A percentile compares a stretch with the other conserved stretches of the same genome.
Evolutionary conservation across 148 eudicot genomes (phyloP).

Genomic region (Arbutus unedo): DNA sequence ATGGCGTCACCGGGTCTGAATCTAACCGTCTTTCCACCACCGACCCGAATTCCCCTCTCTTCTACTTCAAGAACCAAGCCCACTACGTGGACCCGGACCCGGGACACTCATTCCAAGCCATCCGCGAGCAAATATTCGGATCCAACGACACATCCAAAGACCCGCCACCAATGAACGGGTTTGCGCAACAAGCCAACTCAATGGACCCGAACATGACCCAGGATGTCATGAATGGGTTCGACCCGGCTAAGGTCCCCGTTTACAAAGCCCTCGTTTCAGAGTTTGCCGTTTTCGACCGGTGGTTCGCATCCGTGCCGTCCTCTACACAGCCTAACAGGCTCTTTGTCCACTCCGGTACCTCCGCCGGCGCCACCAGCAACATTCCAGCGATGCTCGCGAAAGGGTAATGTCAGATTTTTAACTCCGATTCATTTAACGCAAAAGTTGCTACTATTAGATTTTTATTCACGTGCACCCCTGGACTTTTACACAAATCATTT

Average conservation of each 20-base stretch:
- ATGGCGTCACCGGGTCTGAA: slow-evolving; percentile 69
- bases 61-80: slow-evolving; percentile 46
- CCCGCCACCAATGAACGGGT: slow-evolving; percentile 74
- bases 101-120: slow-evolving; percentile 85
- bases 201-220: slow-evolving; percentile 62
- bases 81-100: slow-evolving; percentile 87
- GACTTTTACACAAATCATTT: no score
- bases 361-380: slow-evolving; percentile 80
- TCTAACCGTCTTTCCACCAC: slow-evolving; percentile 44
- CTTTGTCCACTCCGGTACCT: slow-evolving; percentile 77
- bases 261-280: slow-evolving; percentile 58
- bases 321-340: slow-evolving; percentile 87
- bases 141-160: slow-evolving; percentile 42
- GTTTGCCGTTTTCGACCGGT: slow-evolving; percentile 79
- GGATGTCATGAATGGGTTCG: slow-evolving; percentile 72
- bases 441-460: background rate
- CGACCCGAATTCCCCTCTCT: slow-evolving; percentile 40
- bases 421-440: background rate
- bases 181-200: slow-evolving; percentile 62
- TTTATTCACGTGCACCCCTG: no score
- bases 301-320: slow-evolving; percentile 87
- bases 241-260: slow-evolving; percentile 56
- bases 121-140: slow-evolving; percentile 77
- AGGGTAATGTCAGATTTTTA: slow-evolving; percentile 22
- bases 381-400: slow-evolving; percentile 47